Evolutionary conservation across 108 stramenopile species (phyloP).

Genomic region (Conticribra weissflogii): DNA sequence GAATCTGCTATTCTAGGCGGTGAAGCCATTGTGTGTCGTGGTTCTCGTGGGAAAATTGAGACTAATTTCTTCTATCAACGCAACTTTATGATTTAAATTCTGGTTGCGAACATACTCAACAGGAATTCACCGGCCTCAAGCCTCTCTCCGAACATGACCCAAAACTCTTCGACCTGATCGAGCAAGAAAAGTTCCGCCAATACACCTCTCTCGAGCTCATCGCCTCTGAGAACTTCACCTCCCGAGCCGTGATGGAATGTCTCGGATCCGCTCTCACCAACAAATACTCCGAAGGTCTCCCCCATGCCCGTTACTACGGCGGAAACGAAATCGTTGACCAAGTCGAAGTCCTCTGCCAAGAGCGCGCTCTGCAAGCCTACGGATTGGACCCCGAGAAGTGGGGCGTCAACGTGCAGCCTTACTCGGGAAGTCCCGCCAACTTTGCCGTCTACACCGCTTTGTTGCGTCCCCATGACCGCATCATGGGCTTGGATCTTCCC

Average conservation of each 20-base stretch:
- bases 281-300: conserved; percentile 99
- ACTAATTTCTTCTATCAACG: not conserved
- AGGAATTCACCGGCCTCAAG: conserved; percentile 89
- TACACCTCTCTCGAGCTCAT: conserved; percentile 97
- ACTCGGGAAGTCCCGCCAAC: conserved; percentile 99
- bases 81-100: not conserved
- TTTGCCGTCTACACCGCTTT: conserved; percentile 99
- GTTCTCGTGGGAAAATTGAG: not conserved
- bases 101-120: not conserved
- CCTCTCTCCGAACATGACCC: conserved; percentile 97
- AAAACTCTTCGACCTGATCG: conserved; percentile 95
- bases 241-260: conserved; percentile 97
- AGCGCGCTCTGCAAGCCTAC: conserved; percentile 97
- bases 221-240: conserved; percentile 99
- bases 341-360: conserved; percentile 95
- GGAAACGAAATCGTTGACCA: conserved; percentile 97
- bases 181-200: conserved; percentile 94
- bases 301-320: conserved; percentile 99
- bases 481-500: conserved; percentile 99
- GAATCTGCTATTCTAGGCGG: not conserved
- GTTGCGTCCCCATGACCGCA: conserved; percentile 97
- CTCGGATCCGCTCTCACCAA: conserved; percentile 98
- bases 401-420: conserved; percentile 99
- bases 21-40: not conserved
- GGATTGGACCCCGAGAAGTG: conserved; percentile 94